Base-by-base conservation (phyloP, 257 asterid genomes). In the Avicennia marina region DNA sequence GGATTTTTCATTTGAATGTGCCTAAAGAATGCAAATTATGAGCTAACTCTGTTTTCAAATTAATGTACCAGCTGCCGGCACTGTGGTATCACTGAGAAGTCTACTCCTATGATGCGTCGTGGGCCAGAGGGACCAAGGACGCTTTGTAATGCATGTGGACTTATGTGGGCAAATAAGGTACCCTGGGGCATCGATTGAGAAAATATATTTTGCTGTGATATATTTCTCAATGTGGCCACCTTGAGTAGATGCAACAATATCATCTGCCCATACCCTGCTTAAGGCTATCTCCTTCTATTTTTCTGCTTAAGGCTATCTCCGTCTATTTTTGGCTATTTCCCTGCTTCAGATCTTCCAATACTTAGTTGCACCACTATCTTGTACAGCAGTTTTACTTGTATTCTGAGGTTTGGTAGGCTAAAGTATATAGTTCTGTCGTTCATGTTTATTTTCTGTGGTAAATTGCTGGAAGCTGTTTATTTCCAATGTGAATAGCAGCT, bases 71-170 rank as follows among this genome's bases (percentile, higher is more conserved):
- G 90, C 63, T 86, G 94, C 68, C 77, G 82, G 50, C 90, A 87
- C 62, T 87, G 95, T 77, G 94, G 95, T 51, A 76, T 73, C 17
- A 69, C 73, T 64, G 84, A 75, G 69, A 79, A 77, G 74, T 71
- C 80, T 56, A 87, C 94, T 63, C 94, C 95, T 53, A 81, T 81
- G 88, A 87, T 87, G 94, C 88, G 94, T 15, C 86, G 89, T 31
- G 95, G 95, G 32, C 95, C 95, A 62, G 81, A 75, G 48, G 95
- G 94, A 60, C 90, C 89, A 2, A 84, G 95, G 79, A 81, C 95
- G 52, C 95, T 87, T 13, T 84, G 95, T 70, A 87, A 87, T 68
- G 90, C 95, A 2, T 84, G 95, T 53, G 95, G 95, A 40, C 88
- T 87, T 53, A 87, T 78, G 81, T 87, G 95, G 95, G 95, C 90